A percentile compares a stretch with the other conserved stretches of the same genome.
These are phyloP conservation scores for Vitis hybrid DNA, from an alignment of 177 flowering plant genomes.

Conservation along the genomic window DNA sequence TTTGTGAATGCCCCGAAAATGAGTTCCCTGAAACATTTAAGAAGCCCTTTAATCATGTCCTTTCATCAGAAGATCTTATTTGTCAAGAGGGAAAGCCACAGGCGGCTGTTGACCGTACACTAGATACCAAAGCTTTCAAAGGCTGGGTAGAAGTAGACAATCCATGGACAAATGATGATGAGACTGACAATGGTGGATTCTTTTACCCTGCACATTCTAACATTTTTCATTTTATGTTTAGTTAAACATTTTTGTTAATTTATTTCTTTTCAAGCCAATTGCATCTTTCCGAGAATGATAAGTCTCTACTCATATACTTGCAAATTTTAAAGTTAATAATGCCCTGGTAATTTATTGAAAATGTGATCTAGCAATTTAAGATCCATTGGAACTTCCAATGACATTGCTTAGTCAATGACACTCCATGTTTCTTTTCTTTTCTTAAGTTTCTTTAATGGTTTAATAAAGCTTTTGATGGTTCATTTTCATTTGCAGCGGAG, in stretches of 20 bases:
- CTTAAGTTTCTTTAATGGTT: neutral
- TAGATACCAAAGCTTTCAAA: conserved; percentile 78
- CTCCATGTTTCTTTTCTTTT: neutral
- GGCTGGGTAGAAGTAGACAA: conserved; percentile 91
- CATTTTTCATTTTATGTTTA: neutral
- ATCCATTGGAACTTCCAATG: no score
- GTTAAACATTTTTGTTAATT: neutral
- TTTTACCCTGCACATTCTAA: neutral
- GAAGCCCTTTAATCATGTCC: conserved; percentile 42
- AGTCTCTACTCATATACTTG: no score
- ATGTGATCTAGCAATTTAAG: no score
- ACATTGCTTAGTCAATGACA: neutral
- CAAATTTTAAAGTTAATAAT: no score
- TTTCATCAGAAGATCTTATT: conserved; percentile 59
- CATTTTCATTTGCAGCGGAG: conserved; percentile 61
- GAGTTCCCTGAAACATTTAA: conserved; percentile 92
- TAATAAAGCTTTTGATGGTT: neutral
- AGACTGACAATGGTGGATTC: conserved; percentile 82
- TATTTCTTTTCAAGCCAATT: neutral
- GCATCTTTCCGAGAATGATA: no score
- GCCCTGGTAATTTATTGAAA: no score
- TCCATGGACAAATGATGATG: conserved; percentile 98
- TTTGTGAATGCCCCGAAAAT: conserved; percentile 93
- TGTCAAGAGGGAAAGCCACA: conserved; percentile 97
- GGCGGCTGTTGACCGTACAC: conserved; percentile 86